A percentile compares a stretch with the other conserved stretches of the same genome.
Evolutionary conservation across 2,329 filamentous ascomycete genomes (phyloP).

Genomic region (Monilinia vaccinii-corymbosi): DNA sequence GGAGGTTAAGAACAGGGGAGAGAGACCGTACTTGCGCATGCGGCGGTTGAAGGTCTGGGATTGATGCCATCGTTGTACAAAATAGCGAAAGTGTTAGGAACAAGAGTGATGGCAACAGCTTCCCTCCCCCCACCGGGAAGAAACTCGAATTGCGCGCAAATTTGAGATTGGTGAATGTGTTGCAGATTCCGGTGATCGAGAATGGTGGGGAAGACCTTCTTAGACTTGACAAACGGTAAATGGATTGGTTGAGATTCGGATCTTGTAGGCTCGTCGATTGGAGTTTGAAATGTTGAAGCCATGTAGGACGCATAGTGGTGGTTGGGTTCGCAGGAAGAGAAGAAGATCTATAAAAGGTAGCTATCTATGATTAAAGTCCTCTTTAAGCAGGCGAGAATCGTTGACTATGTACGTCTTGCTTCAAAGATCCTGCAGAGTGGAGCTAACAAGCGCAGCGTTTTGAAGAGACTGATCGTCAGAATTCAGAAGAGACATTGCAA

Average conservation of each 20-base stretch:
- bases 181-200: slow-evolving; percentile 30
- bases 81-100: slow-evolving; percentile 43
- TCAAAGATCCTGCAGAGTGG: neutral
- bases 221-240: slow-evolving; percentile 36
- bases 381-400: slow-evolving; percentile 42
- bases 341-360: slow-evolving; percentile 44
- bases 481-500: slow-evolving; percentile 37
- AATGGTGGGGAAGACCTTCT: slow-evolving; percentile 45
- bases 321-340: slow-evolving; percentile 48
- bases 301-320: slow-evolving; percentile 45
- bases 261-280: slow-evolving; percentile 47
- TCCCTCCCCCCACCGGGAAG: slow-evolving; percentile 1
- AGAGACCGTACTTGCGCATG: slow-evolving; percentile 28
- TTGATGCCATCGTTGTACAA: slow-evolving; percentile 49
- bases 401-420: slow-evolving; percentile 39
- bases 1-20: slow-evolving; percentile 19
- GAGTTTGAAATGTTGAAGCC: slow-evolving; percentile 44
- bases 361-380: slow-evolving; percentile 46
- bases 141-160: slow-evolving; percentile 31
- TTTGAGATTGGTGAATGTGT: slow-evolving; percentile 37
- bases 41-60: slow-evolving; percentile 30
- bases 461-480: slow-evolving; percentile 44
- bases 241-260: slow-evolving; percentile 52
- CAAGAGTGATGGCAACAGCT: slow-evolving; percentile 20
- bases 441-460: slow-evolving; percentile 36